Evolutionary conservation across 495 filamentous ascomycete species (phyloP).

Genomic region (Lasiosphaeria hispida): DNA sequence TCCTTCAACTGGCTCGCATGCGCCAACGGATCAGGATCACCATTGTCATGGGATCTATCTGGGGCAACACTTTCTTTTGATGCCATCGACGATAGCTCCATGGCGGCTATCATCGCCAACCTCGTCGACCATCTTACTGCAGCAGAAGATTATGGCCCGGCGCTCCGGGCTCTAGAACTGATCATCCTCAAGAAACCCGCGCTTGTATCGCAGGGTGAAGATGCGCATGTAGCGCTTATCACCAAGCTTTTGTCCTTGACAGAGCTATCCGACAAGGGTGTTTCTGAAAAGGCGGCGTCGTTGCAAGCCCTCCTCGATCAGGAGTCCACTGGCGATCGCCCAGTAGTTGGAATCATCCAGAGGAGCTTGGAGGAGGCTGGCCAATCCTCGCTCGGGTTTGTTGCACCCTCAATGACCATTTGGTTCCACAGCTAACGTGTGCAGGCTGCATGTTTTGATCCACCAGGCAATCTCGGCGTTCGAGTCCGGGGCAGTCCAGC

Average conservation of each 20-base stretch:
- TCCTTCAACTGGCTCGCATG: slow-evolving; percentile 33
- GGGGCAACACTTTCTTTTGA: slow-evolving; percentile 38
- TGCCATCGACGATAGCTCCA: slow-evolving; percentile 26
- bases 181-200: slow-evolving; percentile 35
- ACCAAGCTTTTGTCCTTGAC: slow-evolving; percentile 44
- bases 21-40: slow-evolving; percentile 15
- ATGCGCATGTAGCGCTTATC: slow-evolving; percentile 39
- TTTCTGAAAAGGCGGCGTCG: slow-evolving; percentile 29
- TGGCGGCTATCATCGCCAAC: slow-evolving; percentile 26
- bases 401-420: slow-evolving; percentile 3
- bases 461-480: slow-evolving; percentile 37
- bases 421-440: slow-evolving; percentile 11
- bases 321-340: slow-evolving; percentile 26
- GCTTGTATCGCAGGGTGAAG: slow-evolving; percentile 32
- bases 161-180: slow-evolving; percentile 39
- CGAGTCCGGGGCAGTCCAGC: slow-evolving; percentile 13
- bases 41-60: slow-evolving; percentile 35
- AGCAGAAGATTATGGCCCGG: slow-evolving; percentile 12
- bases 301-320: slow-evolving; percentile 36
- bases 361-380: slow-evolving; percentile 41
- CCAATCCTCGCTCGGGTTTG: slow-evolving; percentile 41
- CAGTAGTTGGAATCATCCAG: slow-evolving; percentile 39
- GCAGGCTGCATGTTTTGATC: slow-evolving; percentile 37
- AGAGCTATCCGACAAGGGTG: slow-evolving; percentile 35
- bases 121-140: slow-evolving; percentile 27